Evolutionary conservation across 2,329 filamentous ascomycete species (phyloP), one percentile per base, ranked within the genome.

Genomic region (Fusarium tuaranense): DNA sequence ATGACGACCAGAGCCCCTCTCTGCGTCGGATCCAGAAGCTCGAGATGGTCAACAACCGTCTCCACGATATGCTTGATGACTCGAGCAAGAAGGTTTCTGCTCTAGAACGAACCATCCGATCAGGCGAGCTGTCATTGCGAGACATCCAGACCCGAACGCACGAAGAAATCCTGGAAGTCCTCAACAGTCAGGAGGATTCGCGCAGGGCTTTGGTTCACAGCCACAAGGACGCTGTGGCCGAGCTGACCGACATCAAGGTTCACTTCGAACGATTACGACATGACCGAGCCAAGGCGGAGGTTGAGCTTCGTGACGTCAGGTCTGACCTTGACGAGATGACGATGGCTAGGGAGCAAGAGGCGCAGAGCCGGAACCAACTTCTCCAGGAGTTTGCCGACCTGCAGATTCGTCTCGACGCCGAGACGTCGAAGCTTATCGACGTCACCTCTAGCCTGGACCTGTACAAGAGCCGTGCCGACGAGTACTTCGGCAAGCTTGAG

Each of bases 401-500:
- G 59, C 97, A 98, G 80, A 98, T 98, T 77, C 91, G 95, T 55
- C 89, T 98, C 18, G 97, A 98, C 80, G 92, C 93, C 7, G 97
- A 98, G 84, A 91, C 92, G 1, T 97, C 95, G 1, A 96, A 94
- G 81, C 88, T 96, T 32, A 90, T 92, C 32, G 96, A 99, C 82
- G 92, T 98, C 53, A 92, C 91, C 9, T 93, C 95, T 4, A 97
- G 93, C 81, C 88, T 98, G 48, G 92, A 91, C 70, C 86, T 98
- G 71, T 99, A 98, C 88, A 98, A 97, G 88, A 92, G 91, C 73
- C 92, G 96, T 51, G 94, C 96, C 5, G 95, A 98, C 80, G 96
- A 98, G 81, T 98, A 99, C 83, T 99, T 98, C 84, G 94, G 92
- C 86, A 98, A 98, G 84, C 90, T 99, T 22, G 96, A 99, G 83